These are phyloP conservation scores for Nothophoma quercina DNA, from an alignment of 2,329 filamentous ascomycete genomes.

Conservation along the genomic window DNA sequence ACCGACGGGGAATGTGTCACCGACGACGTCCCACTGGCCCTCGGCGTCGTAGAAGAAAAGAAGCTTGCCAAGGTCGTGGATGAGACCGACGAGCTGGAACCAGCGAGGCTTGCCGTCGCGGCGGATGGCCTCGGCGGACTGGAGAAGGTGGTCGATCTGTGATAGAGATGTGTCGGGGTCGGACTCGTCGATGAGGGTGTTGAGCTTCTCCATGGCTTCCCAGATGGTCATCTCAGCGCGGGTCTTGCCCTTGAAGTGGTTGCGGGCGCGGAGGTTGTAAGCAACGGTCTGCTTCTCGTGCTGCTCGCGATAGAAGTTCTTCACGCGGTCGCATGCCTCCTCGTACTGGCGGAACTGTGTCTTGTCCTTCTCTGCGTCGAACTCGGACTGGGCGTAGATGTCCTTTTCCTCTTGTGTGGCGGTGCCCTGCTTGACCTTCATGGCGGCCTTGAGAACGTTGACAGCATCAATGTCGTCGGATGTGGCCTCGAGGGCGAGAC, in stretches of 20 bases:
- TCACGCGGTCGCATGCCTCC: constrained; percentile 82
- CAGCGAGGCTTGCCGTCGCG: constrained; percentile 82
- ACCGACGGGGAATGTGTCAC: constrained; percentile 82
- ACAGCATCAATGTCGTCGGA: constrained; percentile 67
- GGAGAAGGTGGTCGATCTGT: constrained; percentile 89
- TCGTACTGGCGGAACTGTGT: constrained; percentile 83
- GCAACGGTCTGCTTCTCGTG: constrained; percentile 77
- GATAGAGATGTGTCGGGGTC: constrained; percentile 88
- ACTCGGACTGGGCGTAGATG: constrained; percentile 67
- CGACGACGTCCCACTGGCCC: constrained; percentile 93
- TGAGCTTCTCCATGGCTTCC: constrained; percentile 92
- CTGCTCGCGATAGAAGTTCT: constrained; percentile 81
- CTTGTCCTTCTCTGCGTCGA: constrained; percentile 80
- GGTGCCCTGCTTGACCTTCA: constrained; percentile 58
- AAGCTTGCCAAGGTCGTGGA: constrained; percentile 82
- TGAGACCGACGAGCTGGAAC: constrained; percentile 81
- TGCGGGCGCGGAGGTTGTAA: constrained; percentile 84
- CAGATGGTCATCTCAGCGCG: constrained; percentile 84
- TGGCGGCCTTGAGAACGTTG: constrained; percentile 65
- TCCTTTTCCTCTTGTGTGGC: constrained; percentile 55
- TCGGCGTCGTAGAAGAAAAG: constrained; percentile 82
- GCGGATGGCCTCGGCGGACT: constrained; percentile 88
- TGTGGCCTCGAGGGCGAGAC: constrained; percentile 64
- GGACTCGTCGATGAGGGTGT: constrained; percentile 88
- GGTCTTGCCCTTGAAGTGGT: constrained; percentile 70